Evolutionary conservation across 768 basidiomycete genomes (phyloP).

Genomic region (Psilocybe cubensis): DNA sequence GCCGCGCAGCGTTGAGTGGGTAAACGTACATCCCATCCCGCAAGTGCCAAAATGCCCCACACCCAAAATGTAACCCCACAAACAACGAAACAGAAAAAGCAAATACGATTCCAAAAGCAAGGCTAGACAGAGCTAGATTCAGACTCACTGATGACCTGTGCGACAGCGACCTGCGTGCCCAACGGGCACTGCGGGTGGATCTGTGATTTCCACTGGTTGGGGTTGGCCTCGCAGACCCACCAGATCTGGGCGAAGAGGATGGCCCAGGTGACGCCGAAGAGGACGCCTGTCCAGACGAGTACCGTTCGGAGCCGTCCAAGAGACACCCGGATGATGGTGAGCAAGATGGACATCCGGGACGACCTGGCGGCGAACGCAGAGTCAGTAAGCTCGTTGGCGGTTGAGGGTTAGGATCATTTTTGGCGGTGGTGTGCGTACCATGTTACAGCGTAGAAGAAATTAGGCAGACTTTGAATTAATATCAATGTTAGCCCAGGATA

Average conservation of each 20-base stretch:
- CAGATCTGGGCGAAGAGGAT: conserved; percentile 41
- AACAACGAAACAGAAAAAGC: not conserved
- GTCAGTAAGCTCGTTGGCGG: not conserved
- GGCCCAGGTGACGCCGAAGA: conserved; percentile 21
- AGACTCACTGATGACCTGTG: conserved; percentile 48
- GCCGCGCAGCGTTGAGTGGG: too few relatives aligned
- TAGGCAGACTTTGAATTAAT: conserved; percentile 6
- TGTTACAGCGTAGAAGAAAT: conserved; percentile 25
- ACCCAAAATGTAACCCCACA: too few relatives aligned
- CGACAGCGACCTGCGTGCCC: conserved; percentile 42
- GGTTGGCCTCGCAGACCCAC: conserved; percentile 33
- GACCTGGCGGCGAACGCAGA: conserved; percentile 27
- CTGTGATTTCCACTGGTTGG: conserved; percentile 23
- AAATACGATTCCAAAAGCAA: not conserved
- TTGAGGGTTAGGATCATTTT: not conserved
- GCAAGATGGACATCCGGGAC: conserved; percentile 43
- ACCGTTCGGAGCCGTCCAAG: conserved; percentile 18
- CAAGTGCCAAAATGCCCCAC: too few relatives aligned
- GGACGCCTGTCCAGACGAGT: conserved; percentile 26
- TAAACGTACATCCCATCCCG: too few relatives aligned
- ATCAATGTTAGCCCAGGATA: not conserved
- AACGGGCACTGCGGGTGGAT: conserved; percentile 41
- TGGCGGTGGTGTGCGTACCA: conserved; percentile 18
- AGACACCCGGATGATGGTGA: conserved; percentile 44
- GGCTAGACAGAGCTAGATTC: not conserved